Evolutionary conservation across 2,329 filamentous ascomycete species (phyloP), one percentile per base, ranked within the genome.

Genomic region (Chaetomiaceae sp.): DNA sequence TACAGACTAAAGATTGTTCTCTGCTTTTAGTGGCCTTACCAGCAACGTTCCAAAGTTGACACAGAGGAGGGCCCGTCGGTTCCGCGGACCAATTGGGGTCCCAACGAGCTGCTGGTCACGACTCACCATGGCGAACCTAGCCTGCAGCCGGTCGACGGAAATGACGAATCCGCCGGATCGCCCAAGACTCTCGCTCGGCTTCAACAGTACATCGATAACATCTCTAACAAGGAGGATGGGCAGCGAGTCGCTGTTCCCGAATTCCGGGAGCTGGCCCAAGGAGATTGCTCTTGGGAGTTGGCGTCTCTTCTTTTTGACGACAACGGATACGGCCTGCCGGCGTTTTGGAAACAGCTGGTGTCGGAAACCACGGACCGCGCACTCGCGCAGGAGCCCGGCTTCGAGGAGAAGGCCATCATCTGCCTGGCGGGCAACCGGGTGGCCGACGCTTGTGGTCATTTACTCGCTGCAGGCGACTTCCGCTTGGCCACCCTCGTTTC

Each of bases 221-320:
- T 51, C 13, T 52, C 58, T 1, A 41, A 36, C 29, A 59, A 58
- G 51, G 48, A 48, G 18, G n/a, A n/a, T n/a, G 32, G 44, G n/a
- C 30, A 48, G 41, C n/a, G 29, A 20, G 16, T 29, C 18, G 45
- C 40, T 7, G 36, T 42, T 8, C 53, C 51, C 13, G 40, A 52
- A 18, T 57, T 61, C 18, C 51, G 51, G 14, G 54, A 57, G 4
- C 49, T 61, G 23, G 62, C 62, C 25, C 57, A 57, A 20, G 81
- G 89, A 53, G 89, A 95, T 69, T 82, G 83, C 13, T 83, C 94
- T 1, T 99, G 95, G 94, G 81, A 89, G 56, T 76, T 99, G 32
- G 86, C 89, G 1, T 87, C 88, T 53, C 85, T 96, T 33, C 78
- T 99, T 3, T 99, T 96, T 64, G 90, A 96, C 59, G 76, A 84